phyloP scores from a whole-genome alignment of 805 yeast genomes.

The Lipomyces spencermartinsiae region DNA sequence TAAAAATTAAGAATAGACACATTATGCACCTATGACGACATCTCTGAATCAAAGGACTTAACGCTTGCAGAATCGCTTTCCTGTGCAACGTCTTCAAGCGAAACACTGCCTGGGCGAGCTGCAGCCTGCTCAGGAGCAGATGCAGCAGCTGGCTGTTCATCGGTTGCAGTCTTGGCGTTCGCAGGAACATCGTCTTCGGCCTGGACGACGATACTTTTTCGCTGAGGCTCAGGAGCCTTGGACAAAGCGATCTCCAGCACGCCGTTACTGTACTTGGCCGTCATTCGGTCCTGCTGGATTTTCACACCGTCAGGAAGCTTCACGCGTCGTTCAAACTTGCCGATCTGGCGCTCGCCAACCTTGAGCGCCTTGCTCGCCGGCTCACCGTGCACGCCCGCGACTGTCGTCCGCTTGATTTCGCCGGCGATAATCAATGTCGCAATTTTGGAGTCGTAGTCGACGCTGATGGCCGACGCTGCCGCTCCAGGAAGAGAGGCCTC shows the following conservation, averaged over 20 bases:
- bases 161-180: neutral
- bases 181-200: constrained; percentile 4
- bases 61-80: constrained; percentile 1
- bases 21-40: neutral
- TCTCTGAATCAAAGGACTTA: neutral
- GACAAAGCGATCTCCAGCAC: constrained; percentile 54
- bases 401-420: constrained; percentile 14
- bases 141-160: neutral
- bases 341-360: constrained; percentile 47
- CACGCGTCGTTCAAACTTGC: constrained; percentile 53
- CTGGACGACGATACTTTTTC: constrained; percentile 6
- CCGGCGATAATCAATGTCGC: constrained; percentile 20
- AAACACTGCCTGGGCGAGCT: neutral
- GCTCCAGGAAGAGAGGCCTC: constrained; percentile 30
- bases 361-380: constrained; percentile 24
- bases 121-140: neutral
- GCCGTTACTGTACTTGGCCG: constrained; percentile 56
- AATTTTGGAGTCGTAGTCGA: constrained; percentile 26
- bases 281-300: constrained; percentile 53
- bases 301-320: constrained; percentile 50
- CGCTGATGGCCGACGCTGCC: constrained; percentile 19
- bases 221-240: constrained; percentile 40
- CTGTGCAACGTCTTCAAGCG: neutral
- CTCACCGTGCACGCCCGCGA: constrained; percentile 2
- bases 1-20: neutral